These are phyloP conservation scores for Colletotrichum endophyticum DNA, from an alignment of 2,329 filamentous ascomycete species.

Conservation along the genomic window DNA sequence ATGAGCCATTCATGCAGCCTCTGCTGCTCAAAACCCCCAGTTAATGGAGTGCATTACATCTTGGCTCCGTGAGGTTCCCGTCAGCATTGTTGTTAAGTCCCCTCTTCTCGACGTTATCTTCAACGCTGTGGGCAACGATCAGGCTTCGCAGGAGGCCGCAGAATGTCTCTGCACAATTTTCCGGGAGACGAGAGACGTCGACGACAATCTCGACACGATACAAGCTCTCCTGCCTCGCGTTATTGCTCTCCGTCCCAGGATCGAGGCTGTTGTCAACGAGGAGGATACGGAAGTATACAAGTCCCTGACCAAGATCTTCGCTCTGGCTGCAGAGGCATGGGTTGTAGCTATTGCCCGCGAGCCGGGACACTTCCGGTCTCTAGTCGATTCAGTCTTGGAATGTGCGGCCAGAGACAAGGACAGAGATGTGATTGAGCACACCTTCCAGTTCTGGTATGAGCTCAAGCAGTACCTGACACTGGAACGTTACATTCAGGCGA, in stretches of 20 bases:
- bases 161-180: constrained; percentile 94
- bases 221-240: constrained; percentile 82
- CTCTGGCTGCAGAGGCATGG: constrained; percentile 94
- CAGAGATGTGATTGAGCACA: constrained; percentile 88
- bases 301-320: constrained; percentile 86
- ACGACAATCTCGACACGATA: constrained; percentile 85
- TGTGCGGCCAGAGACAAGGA: constrained; percentile 88
- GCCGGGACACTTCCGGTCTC: constrained; percentile 77
- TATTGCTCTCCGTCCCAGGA: constrained; percentile 76
- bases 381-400: constrained; percentile 93
- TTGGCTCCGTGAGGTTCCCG: constrained; percentile 92
- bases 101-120: constrained; percentile 84
- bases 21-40: constrained; percentile 84
- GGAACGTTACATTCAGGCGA: constrained; percentile 85
- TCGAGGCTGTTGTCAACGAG: constrained; percentile 74
- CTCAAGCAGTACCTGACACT: constrained; percentile 94
- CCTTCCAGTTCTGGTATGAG: constrained; percentile 98
- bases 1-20: constrained; percentile 49
- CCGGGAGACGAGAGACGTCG: constrained; percentile 89
- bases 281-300: constrained; percentile 89
- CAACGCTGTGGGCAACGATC: constrained; percentile 74
- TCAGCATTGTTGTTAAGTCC: constrained; percentile 82
- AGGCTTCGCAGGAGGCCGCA: constrained; percentile 84
- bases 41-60: constrained; percentile 95
- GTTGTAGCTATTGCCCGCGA: constrained; percentile 88